Conservation (phyloP, 495 filamentous ascomycete genomes). For the Penicillium tannophilum region DNA sequence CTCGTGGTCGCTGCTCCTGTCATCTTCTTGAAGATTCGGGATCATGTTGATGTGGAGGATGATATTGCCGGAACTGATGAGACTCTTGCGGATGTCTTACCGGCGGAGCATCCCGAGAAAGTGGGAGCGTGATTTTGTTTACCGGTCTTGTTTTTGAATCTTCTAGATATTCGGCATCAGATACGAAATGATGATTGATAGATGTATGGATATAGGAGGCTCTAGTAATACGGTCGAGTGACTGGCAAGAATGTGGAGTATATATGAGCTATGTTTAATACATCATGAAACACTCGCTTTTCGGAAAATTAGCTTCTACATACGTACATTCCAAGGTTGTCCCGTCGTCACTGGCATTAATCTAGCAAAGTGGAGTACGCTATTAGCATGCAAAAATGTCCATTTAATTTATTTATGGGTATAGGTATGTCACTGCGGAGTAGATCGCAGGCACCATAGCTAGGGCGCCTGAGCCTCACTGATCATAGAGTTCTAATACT, state of each 20-base stretch:
- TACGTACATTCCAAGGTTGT: too few relatives aligned
- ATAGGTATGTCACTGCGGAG: background rate
- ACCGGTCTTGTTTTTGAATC: background rate
- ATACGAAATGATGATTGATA: conserved; percentile 1
- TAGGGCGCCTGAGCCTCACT: background rate
- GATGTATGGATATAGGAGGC: conserved; percentile 1
- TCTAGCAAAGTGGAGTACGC: too few relatives aligned
- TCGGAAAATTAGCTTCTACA: background rate
- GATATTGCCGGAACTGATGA: conserved; percentile 51
- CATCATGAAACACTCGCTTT: background rate
- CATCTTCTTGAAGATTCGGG: conserved; percentile 68
- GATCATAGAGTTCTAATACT: background rate
- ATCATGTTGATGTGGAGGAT: conserved; percentile 64
- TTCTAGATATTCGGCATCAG: background rate
- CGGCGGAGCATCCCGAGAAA: conserved; percentile 11
- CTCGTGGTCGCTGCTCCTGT: conserved; percentile 69
- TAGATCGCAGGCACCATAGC: background rate
- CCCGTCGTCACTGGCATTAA: background rate
- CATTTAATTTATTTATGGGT: background rate
- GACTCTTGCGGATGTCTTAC: conserved; percentile 11
- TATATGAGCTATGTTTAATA: background rate
- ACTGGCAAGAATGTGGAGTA: background rate
- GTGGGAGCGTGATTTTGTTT: background rate
- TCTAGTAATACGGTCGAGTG: background rate
- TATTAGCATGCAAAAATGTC: background rate